These are phyloP conservation scores for Raddia guianensis DNA, from an alignment of 176 grass and related monocot species.

Conservation along the genomic window DNA sequence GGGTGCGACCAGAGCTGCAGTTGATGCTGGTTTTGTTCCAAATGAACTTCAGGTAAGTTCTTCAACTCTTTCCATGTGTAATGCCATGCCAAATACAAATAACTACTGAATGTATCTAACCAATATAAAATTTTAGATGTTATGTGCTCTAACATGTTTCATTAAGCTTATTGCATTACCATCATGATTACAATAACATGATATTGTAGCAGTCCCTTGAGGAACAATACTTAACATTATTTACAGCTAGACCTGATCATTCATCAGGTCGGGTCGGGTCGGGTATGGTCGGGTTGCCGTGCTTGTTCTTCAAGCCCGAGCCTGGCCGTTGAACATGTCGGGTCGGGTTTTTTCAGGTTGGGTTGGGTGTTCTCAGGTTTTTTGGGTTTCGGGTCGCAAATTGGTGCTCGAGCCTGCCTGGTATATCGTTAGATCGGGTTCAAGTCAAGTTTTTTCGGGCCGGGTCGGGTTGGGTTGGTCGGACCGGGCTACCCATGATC, in stretches of 20 bases:
- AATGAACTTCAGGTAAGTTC: constrained; percentile 93
- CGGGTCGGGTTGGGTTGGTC: too few species aligned
- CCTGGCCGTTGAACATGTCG: too few species aligned
- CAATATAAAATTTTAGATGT: background rate
- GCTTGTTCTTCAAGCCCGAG: too few species aligned
- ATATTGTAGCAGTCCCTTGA: background rate
- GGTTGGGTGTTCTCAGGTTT: background rate
- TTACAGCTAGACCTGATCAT: background rate
- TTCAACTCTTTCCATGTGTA: background rate
- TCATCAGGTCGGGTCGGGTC: too few species aligned
- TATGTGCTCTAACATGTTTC: background rate
- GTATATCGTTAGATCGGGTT: too few species aligned
- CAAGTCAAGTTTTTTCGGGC: too few species aligned
- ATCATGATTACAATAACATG: background rate
- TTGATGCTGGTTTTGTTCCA: constrained; percentile 93
- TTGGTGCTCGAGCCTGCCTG: too few species aligned
- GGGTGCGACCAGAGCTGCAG: constrained; percentile 94
- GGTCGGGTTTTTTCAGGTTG: too few species aligned
- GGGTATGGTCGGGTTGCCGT: too few species aligned
- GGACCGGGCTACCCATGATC: too few species aligned
- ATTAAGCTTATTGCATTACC: background rate
- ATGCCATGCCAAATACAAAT: background rate
- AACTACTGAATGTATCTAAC: background rate
- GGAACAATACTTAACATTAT: background rate
- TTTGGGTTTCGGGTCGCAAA: too few species aligned